Conservation (phyloP, 768 basidiomycete species). For the Coprinellus aureogranulatus region DNA sequence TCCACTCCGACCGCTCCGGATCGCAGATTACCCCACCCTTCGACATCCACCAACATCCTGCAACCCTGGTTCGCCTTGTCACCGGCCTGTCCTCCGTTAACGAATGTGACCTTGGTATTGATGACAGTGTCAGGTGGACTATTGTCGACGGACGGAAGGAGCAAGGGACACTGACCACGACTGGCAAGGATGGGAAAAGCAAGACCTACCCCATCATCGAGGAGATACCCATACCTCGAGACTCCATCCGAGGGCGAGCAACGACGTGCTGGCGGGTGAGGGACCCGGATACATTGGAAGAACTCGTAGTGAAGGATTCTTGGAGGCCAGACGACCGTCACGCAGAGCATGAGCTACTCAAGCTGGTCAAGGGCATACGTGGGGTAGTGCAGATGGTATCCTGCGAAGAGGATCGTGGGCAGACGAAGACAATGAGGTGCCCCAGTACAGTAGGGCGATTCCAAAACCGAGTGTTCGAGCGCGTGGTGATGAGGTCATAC, state of each 20-base stretch:
- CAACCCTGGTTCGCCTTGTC: neutral
- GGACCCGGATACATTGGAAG: neutral
- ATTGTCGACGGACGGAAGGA: neutral
- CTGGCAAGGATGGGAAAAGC: neutral
- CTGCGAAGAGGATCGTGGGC: neutral
- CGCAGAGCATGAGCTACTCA: neutral
- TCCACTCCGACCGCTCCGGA: constrained; percentile 3
- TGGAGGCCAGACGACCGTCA: neutral
- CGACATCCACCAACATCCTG: constrained; percentile 1
- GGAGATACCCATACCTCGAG: neutral
- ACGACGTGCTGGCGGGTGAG: neutral
- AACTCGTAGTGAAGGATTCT: neutral
- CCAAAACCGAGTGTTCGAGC: neutral
- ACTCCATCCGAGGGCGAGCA: neutral
- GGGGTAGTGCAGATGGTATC: neutral
- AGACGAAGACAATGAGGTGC: neutral
- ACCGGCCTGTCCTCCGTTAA: neutral
- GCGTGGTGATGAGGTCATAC: constrained; percentile 7
- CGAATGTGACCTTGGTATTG: neutral
- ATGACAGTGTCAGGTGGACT: neutral
- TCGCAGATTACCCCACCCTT: neutral
- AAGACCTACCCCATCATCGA: too few species aligned
- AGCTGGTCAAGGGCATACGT: neutral
- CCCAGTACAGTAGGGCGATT: neutral
- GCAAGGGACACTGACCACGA: neutral